Evolutionary conservation across 495 filamentous ascomycete species (phyloP), one percentile per base, ranked within the genome.

Genomic region (Trichoderma orchidacearum): DNA sequence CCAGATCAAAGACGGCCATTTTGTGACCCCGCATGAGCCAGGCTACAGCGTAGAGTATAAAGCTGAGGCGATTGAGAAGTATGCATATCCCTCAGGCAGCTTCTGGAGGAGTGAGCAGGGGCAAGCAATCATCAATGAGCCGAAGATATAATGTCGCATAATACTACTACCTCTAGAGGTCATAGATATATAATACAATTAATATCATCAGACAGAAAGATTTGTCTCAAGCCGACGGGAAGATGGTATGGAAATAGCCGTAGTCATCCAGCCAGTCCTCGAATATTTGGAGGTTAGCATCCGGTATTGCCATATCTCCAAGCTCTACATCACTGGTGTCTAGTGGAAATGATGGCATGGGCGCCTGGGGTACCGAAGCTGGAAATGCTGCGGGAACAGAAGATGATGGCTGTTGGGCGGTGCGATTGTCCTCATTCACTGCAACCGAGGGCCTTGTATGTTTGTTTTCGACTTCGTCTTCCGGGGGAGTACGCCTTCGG

Each of bases 11-110:
- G 84, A 91, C 64, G 91, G 91, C 3, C 93, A 88, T 68, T 93
- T 92, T 70, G 85, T 83, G 58, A 95, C 91, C 2, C 91, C 91
- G 0, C 83, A 70, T 62, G 81, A 87, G 64, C 79, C 89, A 0
- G 90, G 90, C 0, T 95, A 95, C 68, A 89, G 84, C 64, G 90
- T 93, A 0, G 87, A 95, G 80, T 95, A 95, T 90, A 90, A 85
- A 80, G 65, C 80, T 28, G 85, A 84, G 62, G 92, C 87, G 63
- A 90, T 95, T 85, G 86, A 87, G 53, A 68, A 69, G 58, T 96
- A 76, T 68, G 72, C 76, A 32, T 96, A 80, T 70, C 87, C 87
- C 3, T 25, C 41, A 48, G 29, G 53, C 13, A 55, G 53, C 30
- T 55, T 55, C 30, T 55, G 53, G 53, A 55, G 18, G 23, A 36